Conservation (phyloP, 257 asterid genomes). For the Scutellaria galericulata region DNA sequence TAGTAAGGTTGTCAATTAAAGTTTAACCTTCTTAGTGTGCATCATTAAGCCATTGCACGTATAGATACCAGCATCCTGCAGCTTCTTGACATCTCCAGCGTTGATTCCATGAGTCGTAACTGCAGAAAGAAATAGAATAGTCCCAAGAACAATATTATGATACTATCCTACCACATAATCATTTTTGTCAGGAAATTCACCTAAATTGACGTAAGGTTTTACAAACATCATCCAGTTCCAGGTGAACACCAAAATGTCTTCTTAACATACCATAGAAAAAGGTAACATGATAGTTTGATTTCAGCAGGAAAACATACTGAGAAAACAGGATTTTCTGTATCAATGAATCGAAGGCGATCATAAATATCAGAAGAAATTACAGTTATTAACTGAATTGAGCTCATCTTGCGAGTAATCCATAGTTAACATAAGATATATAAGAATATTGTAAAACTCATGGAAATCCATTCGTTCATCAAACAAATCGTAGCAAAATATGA, state of each 20-base stretch:
- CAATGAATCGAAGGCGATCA: not conserved
- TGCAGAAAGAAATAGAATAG: conserved; percentile 38
- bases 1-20: conserved; percentile 9
- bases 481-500: conserved; percentile 16
- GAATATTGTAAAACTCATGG: conserved; percentile 8
- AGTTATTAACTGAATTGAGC: not conserved
- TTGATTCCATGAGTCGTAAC: conserved; percentile 96
- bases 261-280: conserved; percentile 13
- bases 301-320: not conserved
- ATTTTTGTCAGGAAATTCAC: conserved; percentile 16
- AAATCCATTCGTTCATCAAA: conserved; percentile 6
- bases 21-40: conserved; percentile 92
- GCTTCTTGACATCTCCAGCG: conserved; percentile 99
- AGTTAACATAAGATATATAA: conserved; percentile 1
- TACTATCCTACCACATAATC: conserved; percentile 7
- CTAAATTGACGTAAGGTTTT: not conserved
- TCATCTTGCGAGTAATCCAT: conserved; percentile 7
- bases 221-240: conserved; percentile 27
- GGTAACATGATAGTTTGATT: not conserved
- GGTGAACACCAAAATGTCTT: conserved; percentile 9
- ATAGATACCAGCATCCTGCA: conserved; percentile 96
- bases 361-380: not conserved
- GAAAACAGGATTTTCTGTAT: not conserved
- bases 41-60: conserved; percentile 98
- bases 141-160: conserved; percentile 5